phyloP scores from a whole-genome alignment of 306 rosid genomes.

The Fagus crenata region DNA sequence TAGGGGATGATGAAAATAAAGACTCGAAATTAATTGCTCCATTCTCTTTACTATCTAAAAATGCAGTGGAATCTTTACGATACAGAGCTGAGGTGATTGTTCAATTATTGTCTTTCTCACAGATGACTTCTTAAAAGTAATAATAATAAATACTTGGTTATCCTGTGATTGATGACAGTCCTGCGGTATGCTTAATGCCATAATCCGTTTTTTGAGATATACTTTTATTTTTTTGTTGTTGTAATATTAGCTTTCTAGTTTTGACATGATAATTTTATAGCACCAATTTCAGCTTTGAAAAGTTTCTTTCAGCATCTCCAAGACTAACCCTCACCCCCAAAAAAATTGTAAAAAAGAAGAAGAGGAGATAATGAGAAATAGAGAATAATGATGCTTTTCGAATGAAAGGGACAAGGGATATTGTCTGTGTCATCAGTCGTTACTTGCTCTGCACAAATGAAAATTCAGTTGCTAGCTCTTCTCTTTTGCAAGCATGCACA shows the following conservation, averaged over 20 bases:
- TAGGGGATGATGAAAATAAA: constrained; percentile 63
- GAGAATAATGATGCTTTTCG: neutral
- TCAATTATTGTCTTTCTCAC: constrained; percentile 3
- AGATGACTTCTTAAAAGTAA: neutral
- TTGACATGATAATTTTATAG: neutral
- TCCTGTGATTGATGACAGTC: constrained; percentile 14
- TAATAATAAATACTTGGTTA: neutral
- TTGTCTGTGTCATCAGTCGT: neutral
- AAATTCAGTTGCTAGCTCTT: neutral
- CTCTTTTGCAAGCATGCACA: neutral
- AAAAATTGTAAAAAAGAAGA: neutral
- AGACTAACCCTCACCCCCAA: neutral
- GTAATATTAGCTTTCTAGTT: constrained; percentile 1
- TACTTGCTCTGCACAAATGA: neutral
- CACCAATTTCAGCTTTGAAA: neutral
- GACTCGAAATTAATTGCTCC: constrained; percentile 56
- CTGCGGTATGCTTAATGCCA: neutral
- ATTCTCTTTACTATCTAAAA: constrained; percentile 70
- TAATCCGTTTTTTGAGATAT: neutral
- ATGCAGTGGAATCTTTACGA: constrained; percentile 84
- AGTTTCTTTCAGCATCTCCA: neutral
- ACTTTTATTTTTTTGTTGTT: neutral
- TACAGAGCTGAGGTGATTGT: constrained; percentile 88
- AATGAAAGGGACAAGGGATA: neutral
- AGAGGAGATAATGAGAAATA: neutral